These are phyloP conservation scores for Phytophthora hibernalis DNA, from an alignment of 352 stramenopile species.

Conservation along the genomic window DNA sequence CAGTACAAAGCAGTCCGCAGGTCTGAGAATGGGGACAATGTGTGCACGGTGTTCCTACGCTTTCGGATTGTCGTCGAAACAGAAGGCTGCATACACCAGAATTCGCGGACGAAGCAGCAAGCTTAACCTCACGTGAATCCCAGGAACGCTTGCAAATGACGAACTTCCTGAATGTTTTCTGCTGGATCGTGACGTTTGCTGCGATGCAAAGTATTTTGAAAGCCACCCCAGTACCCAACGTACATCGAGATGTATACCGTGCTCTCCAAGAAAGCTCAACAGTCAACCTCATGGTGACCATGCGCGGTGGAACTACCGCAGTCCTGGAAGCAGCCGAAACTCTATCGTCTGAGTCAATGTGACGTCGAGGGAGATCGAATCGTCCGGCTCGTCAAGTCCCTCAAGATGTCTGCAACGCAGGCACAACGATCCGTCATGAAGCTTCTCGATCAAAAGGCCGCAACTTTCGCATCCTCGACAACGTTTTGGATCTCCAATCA, in stretches of 20 bases:
- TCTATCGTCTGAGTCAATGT: conserved; percentile 2
- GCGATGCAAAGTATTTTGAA: not conserved
- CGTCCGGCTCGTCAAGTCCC: conserved; percentile 22
- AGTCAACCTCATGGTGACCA: conserved; percentile 44
- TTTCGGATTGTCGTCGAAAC: too few relatives aligned
- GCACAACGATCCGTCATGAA: conserved; percentile 18
- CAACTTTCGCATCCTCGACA: conserved; percentile 21
- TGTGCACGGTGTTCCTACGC: too few relatives aligned
- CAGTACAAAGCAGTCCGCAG: too few relatives aligned
- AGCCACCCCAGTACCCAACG: conserved; percentile 7
- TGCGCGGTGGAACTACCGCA: conserved; percentile 23
- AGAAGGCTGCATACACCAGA: not conserved
- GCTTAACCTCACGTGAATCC: too few relatives aligned
- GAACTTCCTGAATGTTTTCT: not conserved
- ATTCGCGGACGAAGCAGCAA: not conserved
- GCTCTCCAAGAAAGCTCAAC: conserved; percentile 25
- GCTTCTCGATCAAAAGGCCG: conserved; percentile 22
- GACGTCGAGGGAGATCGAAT: conserved; percentile 28
- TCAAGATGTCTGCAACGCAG: conserved; percentile 19
- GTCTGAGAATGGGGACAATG: too few relatives aligned
- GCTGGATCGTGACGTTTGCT: conserved; percentile 3
- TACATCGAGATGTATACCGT: conserved; percentile 36
- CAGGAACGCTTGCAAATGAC: not conserved
- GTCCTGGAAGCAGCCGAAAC: conserved; percentile 16
- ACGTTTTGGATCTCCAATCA: conserved; percentile 50